Evolutionary conservation across 2,329 filamentous ascomycete species (phyloP), one percentile per base, ranked within the genome.

Genomic region (Verticillium albo-atrum): DNA sequence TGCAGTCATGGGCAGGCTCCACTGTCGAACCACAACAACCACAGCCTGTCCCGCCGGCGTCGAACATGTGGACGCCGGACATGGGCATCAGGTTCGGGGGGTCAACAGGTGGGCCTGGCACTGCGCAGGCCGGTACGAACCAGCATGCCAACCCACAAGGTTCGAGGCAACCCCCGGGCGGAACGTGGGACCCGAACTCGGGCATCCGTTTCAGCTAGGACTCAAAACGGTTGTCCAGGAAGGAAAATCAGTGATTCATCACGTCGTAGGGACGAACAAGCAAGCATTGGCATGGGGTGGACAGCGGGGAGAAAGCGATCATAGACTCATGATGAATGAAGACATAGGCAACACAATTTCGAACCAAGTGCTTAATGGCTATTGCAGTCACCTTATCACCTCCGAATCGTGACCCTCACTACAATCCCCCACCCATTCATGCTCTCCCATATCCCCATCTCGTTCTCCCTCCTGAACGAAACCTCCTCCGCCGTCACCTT

Each of bases 81-180:
- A 88, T 91, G 80, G 90, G 89, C 0, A 95, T 96, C 67, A 88
- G 87, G 60, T 96, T 97, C 72, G 85, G 84, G 1, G 81, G 76
- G 3, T 63, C 76, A 17, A 67, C 75, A 15, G 63, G 65, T 62
- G 66, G 69, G 12, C 54, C 66, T 20, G 60, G 57, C 12, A 54
- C 59, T 2, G 63, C 58, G 58, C 67, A 25, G 20, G 47, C 59
- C 14, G 56, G 61, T 50, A 15, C 65, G 10, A 25, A 25, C 20
- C 20, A 25, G 23, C 20, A 15, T 15, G 14, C 26, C 2, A 30
- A 53, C n/a, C 6, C 25, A n/a, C 51, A 27, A n/a, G 51, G 60
- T 27, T 61, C 64, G 23, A 63, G 70, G 62, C 60, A 65, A 2
- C 62, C 67, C 3, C 68, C 68, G 2, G 67, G 71, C 23, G 79